These are phyloP conservation scores for Mycena venus DNA, from an alignment of 768 basidiomycete species.

Conservation along the genomic window DNA sequence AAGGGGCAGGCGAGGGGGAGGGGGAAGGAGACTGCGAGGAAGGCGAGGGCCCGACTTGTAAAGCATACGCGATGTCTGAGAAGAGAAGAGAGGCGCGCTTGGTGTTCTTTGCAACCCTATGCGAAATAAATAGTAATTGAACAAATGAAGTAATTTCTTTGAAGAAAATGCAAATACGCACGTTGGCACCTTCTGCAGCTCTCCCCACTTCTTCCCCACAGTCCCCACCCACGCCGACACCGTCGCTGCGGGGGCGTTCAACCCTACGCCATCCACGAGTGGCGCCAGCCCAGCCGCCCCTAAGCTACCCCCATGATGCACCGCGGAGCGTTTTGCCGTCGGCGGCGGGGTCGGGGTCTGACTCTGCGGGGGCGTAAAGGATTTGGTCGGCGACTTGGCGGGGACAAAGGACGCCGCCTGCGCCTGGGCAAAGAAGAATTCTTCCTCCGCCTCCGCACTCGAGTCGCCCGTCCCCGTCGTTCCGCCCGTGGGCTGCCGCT, in stretches of 20 bases:
- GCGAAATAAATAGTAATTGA: conserved; percentile 6
- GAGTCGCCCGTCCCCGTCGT: conserved; percentile 27
- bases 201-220: conserved; percentile 73
- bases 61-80: conserved; percentile 66
- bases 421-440: conserved; percentile 29
- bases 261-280: conserved; percentile 46
- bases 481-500: neutral
- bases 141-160: conserved; percentile 1
- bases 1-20: conserved; percentile 38
- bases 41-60: conserved; percentile 58
- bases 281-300: too few species aligned
- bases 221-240: conserved; percentile 66
- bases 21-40: conserved; percentile 40
- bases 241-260: too few species aligned
- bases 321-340: conserved; percentile 21
- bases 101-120: conserved; percentile 75
- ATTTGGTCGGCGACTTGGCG: neutral
- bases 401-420: too few species aligned
- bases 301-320: too few species aligned
- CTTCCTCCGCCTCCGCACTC: conserved; percentile 31
- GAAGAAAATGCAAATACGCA: conserved; percentile 50
- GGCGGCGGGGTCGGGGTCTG: neutral
- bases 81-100: conserved; percentile 78
- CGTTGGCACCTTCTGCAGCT: conserved; percentile 67
- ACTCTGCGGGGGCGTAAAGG: neutral